A percentile compares a stretch with the other conserved stretches of the same genome.
Conservation (phyloP, 331 rosid species). For the Pyrus hybrid region DNA sequence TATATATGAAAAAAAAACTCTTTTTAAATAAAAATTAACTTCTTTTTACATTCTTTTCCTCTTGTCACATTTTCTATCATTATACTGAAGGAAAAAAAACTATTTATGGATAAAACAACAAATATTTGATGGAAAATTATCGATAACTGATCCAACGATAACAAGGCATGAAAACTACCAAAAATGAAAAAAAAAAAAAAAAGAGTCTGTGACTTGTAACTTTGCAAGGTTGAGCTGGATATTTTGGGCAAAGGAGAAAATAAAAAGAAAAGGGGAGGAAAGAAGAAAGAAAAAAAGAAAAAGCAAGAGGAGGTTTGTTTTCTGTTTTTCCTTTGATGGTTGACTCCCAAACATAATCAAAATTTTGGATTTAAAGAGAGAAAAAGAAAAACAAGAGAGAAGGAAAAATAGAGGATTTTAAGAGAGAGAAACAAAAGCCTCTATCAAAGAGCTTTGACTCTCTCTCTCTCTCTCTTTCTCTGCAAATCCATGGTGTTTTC, state of each 20-base stretch:
- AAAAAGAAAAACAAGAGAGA: background rate
- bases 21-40: background rate
- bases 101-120: background rate
- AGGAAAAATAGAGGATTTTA: background rate
- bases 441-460: slow-evolving; percentile 23
- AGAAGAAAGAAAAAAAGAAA: background rate
- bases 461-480: slow-evolving; percentile 14
- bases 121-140: background rate
- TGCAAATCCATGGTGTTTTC: slow-evolving; percentile 13
- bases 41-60: too few species aligned
- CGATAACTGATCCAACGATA: background rate
- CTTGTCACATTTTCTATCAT: too few species aligned
- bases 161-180: background rate
- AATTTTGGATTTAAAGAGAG: slow-evolving; percentile 4
- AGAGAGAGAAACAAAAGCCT: slow-evolving; percentile 18
- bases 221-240: background rate
- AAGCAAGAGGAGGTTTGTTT: background rate
- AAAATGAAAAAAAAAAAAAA: background rate
- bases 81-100: background rate
- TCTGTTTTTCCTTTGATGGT: slow-evolving; percentile 10
- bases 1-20: background rate
- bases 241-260: background rate
- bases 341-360: background rate
- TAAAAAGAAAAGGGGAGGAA: background rate
- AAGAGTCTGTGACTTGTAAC: background rate